Base-by-base conservation (phyloP, 202 grass and related monocot genomes). In the Hordeum pubiflorum region DNA sequence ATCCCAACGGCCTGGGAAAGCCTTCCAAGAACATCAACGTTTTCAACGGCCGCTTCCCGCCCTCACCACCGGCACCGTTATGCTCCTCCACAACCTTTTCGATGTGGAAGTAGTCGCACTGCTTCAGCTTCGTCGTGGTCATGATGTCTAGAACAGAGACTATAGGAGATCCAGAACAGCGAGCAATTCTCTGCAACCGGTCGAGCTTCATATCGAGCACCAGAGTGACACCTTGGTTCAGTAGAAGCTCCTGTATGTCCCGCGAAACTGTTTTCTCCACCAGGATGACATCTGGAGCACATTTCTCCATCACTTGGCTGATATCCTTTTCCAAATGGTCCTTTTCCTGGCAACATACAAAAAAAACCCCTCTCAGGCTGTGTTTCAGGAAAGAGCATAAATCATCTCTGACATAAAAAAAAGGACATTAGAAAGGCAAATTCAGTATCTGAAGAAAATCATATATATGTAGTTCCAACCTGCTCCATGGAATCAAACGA, bases 211-310 rank as follows among this genome's bases (percentile, higher is more conserved):
- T 97, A 68, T 97, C 94, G 32, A 89, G 81, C 32, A 91, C 76
- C 54, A 97, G 77, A 4, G 94, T 87, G 66, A 88, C 81, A 31
- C 85, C 89, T 41, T 90, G 63, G 39, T 74, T 81, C 37, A 90
- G 27, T 4, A 97, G 85, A 58, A 91, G 79, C 62, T 97, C 94
- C 59, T 87, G 94, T 69, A 97, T 86, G 62, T 93, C 78, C 10
- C 94, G 82, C 18, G 94, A 89, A 77, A 97, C 91, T 2, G 83
- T 91, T 88, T 90, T 97, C 85, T 97, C 94, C 9, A 93, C 94
- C 82, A 97, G 48, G 36, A 97, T 81, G 38, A 97, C 85, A 86
- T 97, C 86, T 24, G 94, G 94, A 15, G 81, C 63, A 80, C 87
- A 90, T 38, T 23, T 77, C 58, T 91, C 85, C 39, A 90, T 60